Evolutionary conservation across 192 early-diverging fungal genomes (phyloP), one percentile per base, ranked within the genome.

Genomic region (Gaertneriomyces semiglobifer): DNA sequence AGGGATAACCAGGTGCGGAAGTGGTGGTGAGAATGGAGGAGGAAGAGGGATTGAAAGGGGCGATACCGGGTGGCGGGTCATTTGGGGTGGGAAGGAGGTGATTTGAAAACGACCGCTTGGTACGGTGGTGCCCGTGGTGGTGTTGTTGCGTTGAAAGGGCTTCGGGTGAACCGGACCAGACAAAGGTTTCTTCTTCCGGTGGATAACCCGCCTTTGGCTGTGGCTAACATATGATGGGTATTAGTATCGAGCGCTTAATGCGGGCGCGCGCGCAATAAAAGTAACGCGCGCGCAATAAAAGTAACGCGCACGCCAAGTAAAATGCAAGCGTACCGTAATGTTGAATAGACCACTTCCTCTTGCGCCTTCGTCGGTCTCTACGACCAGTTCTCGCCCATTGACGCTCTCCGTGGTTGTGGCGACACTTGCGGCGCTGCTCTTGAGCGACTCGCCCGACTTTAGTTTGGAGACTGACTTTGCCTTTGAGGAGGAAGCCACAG

Each of bases 121-220:
- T 47, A 44, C 65, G 65, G n/a, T 11, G 7, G n/a, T 58, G 53
- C 4, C 44, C 25, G 25, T 33, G 25, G 25, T 33, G 25, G 25
- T 33, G 25, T 2, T 33, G 25, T 33, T 33, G 25, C 1, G 25
- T 33, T 0, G 25, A 33, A 33, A 33, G 25, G n/a, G 65, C 54
- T 25, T 66, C 65, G 5, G 65, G 65, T 16, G 65, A 66, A 5
- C 65, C 65, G 41, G 54, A 58, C 65, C 65, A 66, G 7, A 66
- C 65, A 45, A 66, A 66, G 6, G 56, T 55, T 33, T 66, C 65
- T 5, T n/a, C 33, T 44, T 66, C 65, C 25, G 25, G 25, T 33
- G 25, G 25, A 33, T 33, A 33, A 1, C 25, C 25, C 25, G 25
- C 25, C 25, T 33, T 33, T 33, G 25, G 25, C 25, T 33, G 25